Evolutionary conservation across 495 filamentous ascomycete genomes (phyloP), one percentile per base, ranked within the genome.

Genomic region (Trichoderma asperelloides): DNA sequence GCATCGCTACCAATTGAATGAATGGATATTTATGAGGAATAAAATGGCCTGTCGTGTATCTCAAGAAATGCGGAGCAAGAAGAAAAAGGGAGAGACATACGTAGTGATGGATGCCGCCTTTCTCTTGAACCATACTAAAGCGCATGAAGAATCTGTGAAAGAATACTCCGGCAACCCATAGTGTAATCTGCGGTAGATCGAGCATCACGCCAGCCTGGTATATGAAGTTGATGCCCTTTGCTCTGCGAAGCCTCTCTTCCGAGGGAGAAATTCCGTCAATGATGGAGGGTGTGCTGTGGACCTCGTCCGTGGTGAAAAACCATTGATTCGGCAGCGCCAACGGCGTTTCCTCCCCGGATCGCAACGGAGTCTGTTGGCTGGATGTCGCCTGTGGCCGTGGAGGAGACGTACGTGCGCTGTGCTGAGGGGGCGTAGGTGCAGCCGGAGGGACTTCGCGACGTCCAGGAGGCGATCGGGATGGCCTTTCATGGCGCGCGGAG

Each of bases 101-200:
- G 72, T 96, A 96, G 64, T 96, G 91, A 72, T 97, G 93, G 66
- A 91, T 84, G 63, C 89, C 83, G 71, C 85, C 79, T 75, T 87
- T 81, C 78, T 89, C 75, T 69, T 85, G 80, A 47, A 90, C 85
- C 85, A 96, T 88, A 67, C 85, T 88, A 68, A 86, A 84, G 65
- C 95, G 88, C 91, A 98, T 97, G 71, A 91, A 93, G 76, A 96
- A 98, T 11, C 95, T 87, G 73, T 99, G 93, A 72, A 99, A 89
- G 77, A 95, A 96, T 18, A 96, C 88, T 28, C 89, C 88, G n/a
- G 95, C 95, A 1, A 95, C 95, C 71, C 88, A 89, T 40, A 98
- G 81, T 4, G 95, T 98, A 55, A 93, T 84, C 74, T 96, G 93
- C 21, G 95, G 93, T 51, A 99, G 83, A 74, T 93, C 93, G 45